A percentile compares a stretch with the other conserved stretches of the same genome.
phyloP scores from a whole-genome alignment of 768 basidiomycete genomes.

The Pleurotus citrinopileatus region DNA sequence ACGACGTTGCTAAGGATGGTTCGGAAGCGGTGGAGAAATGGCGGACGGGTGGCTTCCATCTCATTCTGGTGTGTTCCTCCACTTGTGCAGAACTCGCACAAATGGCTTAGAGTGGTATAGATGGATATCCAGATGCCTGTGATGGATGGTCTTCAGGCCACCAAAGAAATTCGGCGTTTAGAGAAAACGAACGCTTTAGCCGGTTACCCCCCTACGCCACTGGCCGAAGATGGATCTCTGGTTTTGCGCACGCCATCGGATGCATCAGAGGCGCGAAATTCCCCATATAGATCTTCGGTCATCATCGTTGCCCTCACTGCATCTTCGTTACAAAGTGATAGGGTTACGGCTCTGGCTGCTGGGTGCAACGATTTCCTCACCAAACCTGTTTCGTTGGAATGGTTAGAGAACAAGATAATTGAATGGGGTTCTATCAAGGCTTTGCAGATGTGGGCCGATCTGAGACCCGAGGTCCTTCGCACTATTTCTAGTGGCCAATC shows the following conservation, averaged over 20 bases:
- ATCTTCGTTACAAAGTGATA: constrained; percentile 90
- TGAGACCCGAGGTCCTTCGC: constrained; percentile 54
- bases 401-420: constrained; percentile 97
- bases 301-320: constrained; percentile 99
- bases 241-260: constrained; percentile 51
- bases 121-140: constrained; percentile 99
- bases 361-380: constrained; percentile 99
- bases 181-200: constrained; percentile 68
- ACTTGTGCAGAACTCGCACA: background rate
- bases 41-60: constrained; percentile 88
- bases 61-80: constrained; percentile 75
- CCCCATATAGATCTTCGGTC: constrained; percentile 87
- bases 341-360: constrained; percentile 95
- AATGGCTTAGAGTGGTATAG: constrained; percentile 36
- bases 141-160: constrained; percentile 97
- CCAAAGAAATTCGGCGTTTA: constrained; percentile 88
- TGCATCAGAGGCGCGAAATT: constrained; percentile 44
- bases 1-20: constrained; percentile 91
- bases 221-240: constrained; percentile 40
- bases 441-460: constrained; percentile 88
- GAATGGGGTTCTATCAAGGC: constrained; percentile 99
- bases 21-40: constrained; percentile 95
- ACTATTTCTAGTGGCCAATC: constrained; percentile 37
- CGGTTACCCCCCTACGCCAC: constrained; percentile 66
- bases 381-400: constrained; percentile 91